Conservation (phyloP, 202 grass and related monocot species). For the Panicum virgatum region DNA sequence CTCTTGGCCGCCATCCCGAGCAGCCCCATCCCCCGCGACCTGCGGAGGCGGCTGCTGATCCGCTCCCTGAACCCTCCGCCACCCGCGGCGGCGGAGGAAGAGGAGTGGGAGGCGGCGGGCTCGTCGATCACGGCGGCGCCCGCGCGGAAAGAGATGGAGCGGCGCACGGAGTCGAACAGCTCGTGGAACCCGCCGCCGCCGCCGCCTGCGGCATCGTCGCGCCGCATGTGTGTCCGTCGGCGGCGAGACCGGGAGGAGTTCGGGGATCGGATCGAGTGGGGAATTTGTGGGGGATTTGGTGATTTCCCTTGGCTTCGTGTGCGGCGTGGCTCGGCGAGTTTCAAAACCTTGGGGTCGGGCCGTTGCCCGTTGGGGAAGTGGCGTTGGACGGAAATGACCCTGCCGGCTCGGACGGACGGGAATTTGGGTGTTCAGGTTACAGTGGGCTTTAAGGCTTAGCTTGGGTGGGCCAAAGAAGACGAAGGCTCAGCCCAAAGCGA, state of each 20-base stretch:
- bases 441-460: neutral
- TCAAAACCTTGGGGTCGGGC: slow-evolving; percentile 29
- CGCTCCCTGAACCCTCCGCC: slow-evolving; percentile 46
- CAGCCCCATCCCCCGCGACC: slow-evolving; percentile 63
- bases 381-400: slow-evolving; percentile 43
- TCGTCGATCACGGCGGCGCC: slow-evolving; percentile 46
- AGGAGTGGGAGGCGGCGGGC: slow-evolving; percentile 25
- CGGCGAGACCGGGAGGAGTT: neutral
- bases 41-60: slow-evolving; percentile 63
- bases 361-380: too few relatives aligned
- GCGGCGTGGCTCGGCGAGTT: slow-evolving; percentile 4
- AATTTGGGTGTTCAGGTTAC: neutral
- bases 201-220: slow-evolving; percentile 52
- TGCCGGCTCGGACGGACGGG: slow-evolving; percentile 42
- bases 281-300: slow-evolving; percentile 4
- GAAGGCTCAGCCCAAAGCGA: too few relatives aligned
- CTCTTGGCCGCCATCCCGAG: slow-evolving; percentile 67
- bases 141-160: slow-evolving; percentile 66
- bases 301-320: neutral
- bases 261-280: slow-evolving; percentile 4
- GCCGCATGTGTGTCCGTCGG: slow-evolving; percentile 44
- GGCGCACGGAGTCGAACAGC: slow-evolving; percentile 81
- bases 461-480: too few relatives aligned
- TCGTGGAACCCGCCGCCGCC: slow-evolving; percentile 57
- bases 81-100: neutral